Base-by-base conservation (phyloP, 345 rosid genomes). In the Leavenworthia alabamica region DNA sequence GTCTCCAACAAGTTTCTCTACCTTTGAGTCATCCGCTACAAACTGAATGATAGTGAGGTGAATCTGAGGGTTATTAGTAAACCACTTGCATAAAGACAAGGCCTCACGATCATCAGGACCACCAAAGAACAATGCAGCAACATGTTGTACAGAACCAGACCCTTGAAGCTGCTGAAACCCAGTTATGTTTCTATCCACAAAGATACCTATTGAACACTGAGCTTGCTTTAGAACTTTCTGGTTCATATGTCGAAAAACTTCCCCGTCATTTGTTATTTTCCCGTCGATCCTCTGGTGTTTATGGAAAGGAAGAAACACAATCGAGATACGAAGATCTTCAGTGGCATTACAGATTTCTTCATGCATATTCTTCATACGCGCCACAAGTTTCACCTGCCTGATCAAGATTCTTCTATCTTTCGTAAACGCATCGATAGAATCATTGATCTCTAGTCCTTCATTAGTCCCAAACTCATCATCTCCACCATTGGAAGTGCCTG, bases 71-170 rank as follows among this genome's bases (percentile, higher is more conserved):
- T 86, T 82, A 4, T 66, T 40, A 0, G 76, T 69, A 13, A 91
- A 66, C 71, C 90, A 74, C 55, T 66, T 79, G 62, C 92, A 78
- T 20, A 84, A 83, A 4, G 96, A 80, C 33, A 91, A 52, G 12
- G 98, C 98, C 75, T 91, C 98, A 8, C 96, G 82, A 60, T 91
- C 95, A 70, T 91, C 98, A 13, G 90, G 78, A 16, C 98, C 98
- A 14, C 92, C 95, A 6, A 91, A 91, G 64, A 91, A 91, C 71
- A 88, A 69, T 3, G 75, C 69, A 5, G 83, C 95, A 2, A 83
- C 86, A 6, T 81, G 78, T 48, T 88, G 98, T 19, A 79, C 73
- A 0, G 61, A 26, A 7, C 70, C 81, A 22, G 66, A 66, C 6
- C 78, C 77, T n/a, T 74, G 79, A 41, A 90, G 84, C 42, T 78